Base-by-base conservation (phyloP, 2,329 filamentous ascomycete genomes). In the Scortechinia acanthostroma region DNA sequence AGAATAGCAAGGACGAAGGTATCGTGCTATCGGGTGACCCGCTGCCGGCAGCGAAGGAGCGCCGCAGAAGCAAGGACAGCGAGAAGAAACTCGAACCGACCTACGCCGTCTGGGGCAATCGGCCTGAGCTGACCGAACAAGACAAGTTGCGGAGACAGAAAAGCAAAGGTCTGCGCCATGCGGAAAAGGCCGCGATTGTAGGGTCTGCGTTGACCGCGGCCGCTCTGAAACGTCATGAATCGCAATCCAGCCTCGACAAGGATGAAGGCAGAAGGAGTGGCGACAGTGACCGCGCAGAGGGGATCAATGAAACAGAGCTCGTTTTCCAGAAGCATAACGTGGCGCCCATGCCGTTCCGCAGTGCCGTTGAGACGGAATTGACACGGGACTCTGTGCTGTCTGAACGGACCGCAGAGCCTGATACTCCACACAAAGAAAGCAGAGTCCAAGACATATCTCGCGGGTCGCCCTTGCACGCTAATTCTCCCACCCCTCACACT, bases 281-380 rank as follows among this genome's bases (percentile, higher is more conserved):
- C 35, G n/a, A 10, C 10, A 30, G n/a, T 10, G 25, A 30, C 10
- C 25, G 25, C n/a, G 25, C 25, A 10, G 25, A n/a, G 25, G n/a
- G n/a, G 10, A n/a, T 10, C 10, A 40, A 40, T 40, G 35, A 40
- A 6, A 40, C 35, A 6, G 35, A 40, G 35, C 17, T 40, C 6
- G 35, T 40, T 19, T 40, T 40, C 35, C 10, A 40, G 35, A 40
- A 40, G 35, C 35, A 40, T 19, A 40, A 40, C 20, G 35, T 40
- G 10, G 10, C 35, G 6, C 35, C 35, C 6, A 40, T 40, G 35
- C 35, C 35, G 6, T 13, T 40, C 13, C 35, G 17, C 35, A 40
- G 35, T 19, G 35, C 17, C 10, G 6, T 40, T 13, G 35, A 40
- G 10, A 15, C 35, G 10, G 35, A 40, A 10, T 10, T 40, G 35